Evolutionary conservation across 2,329 filamentous ascomycete species (phyloP).

Genomic region (Botrytis deweyae): DNA sequence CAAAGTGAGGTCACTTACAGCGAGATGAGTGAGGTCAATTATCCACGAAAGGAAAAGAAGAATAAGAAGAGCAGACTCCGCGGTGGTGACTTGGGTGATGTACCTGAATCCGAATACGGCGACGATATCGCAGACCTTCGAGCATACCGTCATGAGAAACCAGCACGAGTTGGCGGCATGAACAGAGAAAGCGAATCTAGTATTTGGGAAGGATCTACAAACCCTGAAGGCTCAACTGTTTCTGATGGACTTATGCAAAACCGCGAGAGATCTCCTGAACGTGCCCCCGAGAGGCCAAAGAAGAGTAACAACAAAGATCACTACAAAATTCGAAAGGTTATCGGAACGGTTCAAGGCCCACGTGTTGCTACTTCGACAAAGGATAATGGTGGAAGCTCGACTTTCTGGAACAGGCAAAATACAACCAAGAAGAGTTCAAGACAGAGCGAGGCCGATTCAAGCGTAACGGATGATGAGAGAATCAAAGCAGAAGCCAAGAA

Average conservation of each 20-base stretch:
- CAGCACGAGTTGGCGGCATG: slow-evolving; percentile 83
- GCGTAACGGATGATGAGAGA: slow-evolving; percentile 43
- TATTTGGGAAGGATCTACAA: slow-evolving; percentile 72
- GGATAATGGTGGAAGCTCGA: slow-evolving; percentile 3
- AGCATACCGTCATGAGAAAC: slow-evolving; percentile 81
- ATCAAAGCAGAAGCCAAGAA: slow-evolving; percentile 56
- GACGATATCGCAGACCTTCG: slow-evolving; percentile 64
- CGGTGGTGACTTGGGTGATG: slow-evolving; percentile 20
- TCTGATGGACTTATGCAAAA: slow-evolving; percentile 58
- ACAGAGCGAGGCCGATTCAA: slow-evolving; percentile 16
- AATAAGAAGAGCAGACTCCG: slow-evolving; percentile 41
- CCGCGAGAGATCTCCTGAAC: slow-evolving; percentile 56
- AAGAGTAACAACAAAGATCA: slow-evolving; percentile 33
- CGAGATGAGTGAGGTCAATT: slow-evolving; percentile 34
- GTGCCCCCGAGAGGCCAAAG: slow-evolving; percentile 46
- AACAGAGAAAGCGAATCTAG: slow-evolving; percentile 80
- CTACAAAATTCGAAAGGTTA: slow-evolving; percentile 38
- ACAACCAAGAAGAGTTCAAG: slow-evolving; percentile 22
- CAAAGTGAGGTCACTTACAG: slow-evolving; percentile 27
- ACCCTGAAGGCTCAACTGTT: slow-evolving; percentile 45
- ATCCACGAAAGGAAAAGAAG: slow-evolving; percentile 33
- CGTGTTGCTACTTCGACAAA: slow-evolving; percentile 20
- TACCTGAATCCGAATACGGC: slow-evolving; percentile 46
- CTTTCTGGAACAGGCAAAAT: slow-evolving; percentile 26
- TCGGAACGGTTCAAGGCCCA: slow-evolving; percentile 21